phyloP scores from a whole-genome alignment of 163 green algal species.

The Coccomyxa subellipsoidea region DNA sequence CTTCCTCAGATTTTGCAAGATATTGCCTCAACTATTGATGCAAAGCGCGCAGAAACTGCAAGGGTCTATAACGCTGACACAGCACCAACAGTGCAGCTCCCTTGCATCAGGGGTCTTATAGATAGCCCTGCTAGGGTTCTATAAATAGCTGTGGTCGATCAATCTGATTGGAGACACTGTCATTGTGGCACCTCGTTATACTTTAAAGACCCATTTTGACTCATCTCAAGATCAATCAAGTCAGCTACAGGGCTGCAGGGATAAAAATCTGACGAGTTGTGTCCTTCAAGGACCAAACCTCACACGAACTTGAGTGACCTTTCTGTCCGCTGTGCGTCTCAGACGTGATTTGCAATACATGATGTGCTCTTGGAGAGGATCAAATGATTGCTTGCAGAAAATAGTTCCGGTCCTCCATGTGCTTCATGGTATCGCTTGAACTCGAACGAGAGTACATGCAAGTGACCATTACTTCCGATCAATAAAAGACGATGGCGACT shows the following conservation, averaged over 20 bases:
- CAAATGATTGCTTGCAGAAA: no score
- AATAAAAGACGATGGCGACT: no score
- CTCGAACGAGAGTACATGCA: no score
- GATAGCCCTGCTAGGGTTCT: not conserved
- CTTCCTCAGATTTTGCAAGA: not conserved
- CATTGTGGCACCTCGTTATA: not conserved
- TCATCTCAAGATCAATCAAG: not conserved
- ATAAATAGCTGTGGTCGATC: not conserved
- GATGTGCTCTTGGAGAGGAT: no score
- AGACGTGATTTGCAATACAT: no score
- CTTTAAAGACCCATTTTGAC: not conserved
- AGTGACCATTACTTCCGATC: no score
- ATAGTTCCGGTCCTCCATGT: no score
- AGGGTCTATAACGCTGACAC: not conserved
- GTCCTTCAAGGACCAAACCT: no score
- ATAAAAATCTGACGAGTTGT: not conserved
- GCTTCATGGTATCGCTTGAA: no score
- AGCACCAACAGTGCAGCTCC: not conserved
- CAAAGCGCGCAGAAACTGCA: not conserved
- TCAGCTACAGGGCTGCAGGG: not conserved
- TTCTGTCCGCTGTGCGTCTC: no score
- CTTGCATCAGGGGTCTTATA: not conserved
- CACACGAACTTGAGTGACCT: no score
- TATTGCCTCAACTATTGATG: not conserved
- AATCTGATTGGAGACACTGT: not conserved